A percentile compares a stretch with the other conserved stretches of the same genome.
Evolutionary conservation across 2,329 filamentous ascomycete species (phyloP).

Genomic region (Calcarisporium arbuscula): DNA sequence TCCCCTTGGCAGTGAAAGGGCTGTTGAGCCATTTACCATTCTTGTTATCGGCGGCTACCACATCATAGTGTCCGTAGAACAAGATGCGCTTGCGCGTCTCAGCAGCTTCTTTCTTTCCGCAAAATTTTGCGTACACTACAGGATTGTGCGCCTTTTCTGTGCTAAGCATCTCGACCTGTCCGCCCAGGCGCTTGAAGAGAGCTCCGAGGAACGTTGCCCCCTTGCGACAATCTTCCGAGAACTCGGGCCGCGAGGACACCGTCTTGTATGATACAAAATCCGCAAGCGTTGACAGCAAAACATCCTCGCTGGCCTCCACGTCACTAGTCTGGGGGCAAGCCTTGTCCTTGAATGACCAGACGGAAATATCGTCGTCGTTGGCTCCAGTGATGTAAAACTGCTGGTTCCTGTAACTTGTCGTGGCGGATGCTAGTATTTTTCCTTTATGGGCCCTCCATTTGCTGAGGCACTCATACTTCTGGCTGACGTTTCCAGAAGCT

Average conservation of each 20-base stretch:
- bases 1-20: conserved; percentile 82
- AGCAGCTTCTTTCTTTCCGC: conserved; percentile 61
- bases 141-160: conserved; percentile 77
- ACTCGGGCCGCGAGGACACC: conserved; percentile 78
- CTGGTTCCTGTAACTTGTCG: conserved; percentile 61
- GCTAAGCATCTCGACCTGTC: conserved; percentile 82
- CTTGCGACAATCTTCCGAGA: conserved; percentile 84
- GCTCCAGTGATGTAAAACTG: conserved; percentile 92
- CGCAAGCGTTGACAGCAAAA: conserved; percentile 64
- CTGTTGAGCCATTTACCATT: conserved; percentile 79
- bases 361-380: conserved; percentile 81
- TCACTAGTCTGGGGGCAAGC: conserved; percentile 17
- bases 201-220: conserved; percentile 86
- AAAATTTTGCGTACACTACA: conserved; percentile 87
- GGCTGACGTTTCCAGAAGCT: conserved; percentile 52
- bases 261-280: conserved; percentile 91
- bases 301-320: conserved; percentile 35
- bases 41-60: conserved; percentile 82
- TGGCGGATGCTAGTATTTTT: conserved; percentile 78
- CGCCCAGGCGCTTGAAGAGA: conserved; percentile 87
- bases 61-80: conserved; percentile 98
- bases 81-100: conserved; percentile 75
- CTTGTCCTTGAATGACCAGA: conserved; percentile 68
- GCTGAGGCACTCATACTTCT: conserved; percentile 74
- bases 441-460: conserved; percentile 81